phyloP scores from a whole-genome alignment of 2,329 filamentous ascomycete species.

The Clonostachys rhizophaga region DNA sequence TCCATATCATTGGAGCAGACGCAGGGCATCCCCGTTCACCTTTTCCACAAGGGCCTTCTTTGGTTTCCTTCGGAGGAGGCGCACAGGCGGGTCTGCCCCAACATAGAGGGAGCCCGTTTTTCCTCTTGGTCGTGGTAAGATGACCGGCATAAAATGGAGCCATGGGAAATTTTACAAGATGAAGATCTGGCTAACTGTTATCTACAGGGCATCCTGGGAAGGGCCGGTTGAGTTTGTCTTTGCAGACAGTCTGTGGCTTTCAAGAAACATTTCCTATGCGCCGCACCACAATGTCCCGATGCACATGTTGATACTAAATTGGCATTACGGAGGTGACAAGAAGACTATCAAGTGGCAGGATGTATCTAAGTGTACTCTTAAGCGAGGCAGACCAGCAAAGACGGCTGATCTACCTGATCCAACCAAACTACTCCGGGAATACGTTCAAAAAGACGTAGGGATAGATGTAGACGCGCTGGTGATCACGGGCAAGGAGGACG shows the following conservation, averaged over 20 bases:
- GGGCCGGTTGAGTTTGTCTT: constrained; percentile 8
- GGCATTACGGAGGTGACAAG: constrained; percentile 3
- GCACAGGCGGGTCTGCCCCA: not conserved
- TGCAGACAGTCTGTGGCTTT: constrained; percentile 6
- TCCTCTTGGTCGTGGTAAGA: constrained; percentile 6
- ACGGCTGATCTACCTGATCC: not conserved
- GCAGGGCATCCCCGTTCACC: constrained; percentile 6
- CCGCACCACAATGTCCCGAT: constrained; percentile 3
- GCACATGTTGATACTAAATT: constrained; percentile 3
- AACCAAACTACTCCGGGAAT: not conserved
- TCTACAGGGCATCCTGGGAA: constrained; percentile 3
- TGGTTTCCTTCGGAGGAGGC: constrained; percentile 5
- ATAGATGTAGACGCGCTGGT: not conserved
- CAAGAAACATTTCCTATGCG: constrained; percentile 6
- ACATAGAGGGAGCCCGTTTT: not conserved
- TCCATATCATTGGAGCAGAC: constrained; percentile 5
- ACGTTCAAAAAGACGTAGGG: not conserved
- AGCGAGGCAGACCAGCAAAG: not conserved
- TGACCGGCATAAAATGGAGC: not conserved
- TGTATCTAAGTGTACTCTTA: not conserved
- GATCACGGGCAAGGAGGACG: not conserved
- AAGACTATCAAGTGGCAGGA: constrained; percentile 1
- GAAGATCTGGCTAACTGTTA: not conserved
- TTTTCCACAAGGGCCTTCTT: constrained; percentile 2
- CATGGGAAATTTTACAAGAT: not conserved